These are phyloP conservation scores for Carex pumila DNA, from an alignment of 176 grass and related monocot genomes.

Conservation along the genomic window DNA sequence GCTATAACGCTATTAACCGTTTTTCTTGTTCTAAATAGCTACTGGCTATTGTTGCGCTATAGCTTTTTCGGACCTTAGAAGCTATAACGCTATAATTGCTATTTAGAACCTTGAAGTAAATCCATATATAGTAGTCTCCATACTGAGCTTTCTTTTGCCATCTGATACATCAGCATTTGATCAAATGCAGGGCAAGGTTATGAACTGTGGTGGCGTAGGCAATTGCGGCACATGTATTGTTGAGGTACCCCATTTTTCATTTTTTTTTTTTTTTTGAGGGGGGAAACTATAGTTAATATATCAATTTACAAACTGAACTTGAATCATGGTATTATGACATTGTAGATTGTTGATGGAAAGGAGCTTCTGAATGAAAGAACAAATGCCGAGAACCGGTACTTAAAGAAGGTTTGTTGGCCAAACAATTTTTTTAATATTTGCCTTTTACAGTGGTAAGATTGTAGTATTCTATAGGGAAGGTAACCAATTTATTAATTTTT, in stretches of 20 bases:
- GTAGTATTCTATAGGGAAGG: background rate
- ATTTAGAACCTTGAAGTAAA: background rate
- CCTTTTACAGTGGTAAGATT: background rate
- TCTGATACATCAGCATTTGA: background rate
- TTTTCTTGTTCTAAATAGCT: too few species aligned
- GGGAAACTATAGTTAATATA: background rate
- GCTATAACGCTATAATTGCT: too few species aligned
- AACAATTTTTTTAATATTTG: background rate
- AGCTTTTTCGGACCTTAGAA: too few species aligned
- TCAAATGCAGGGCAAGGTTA: slow-evolving; percentile 62
- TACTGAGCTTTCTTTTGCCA: background rate
- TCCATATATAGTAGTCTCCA: background rate
- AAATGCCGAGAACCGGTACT: slow-evolving; percentile 50
- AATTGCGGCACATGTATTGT: slow-evolving; percentile 95
- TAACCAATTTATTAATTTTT: background rate
- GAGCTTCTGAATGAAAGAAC: slow-evolving; percentile 76
- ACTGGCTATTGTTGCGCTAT: too few species aligned
- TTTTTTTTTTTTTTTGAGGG: background rate
- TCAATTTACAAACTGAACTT: background rate
- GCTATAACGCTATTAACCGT: too few species aligned
- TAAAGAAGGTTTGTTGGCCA: slow-evolving; percentile 52
- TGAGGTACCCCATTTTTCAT: slow-evolving; percentile 39
- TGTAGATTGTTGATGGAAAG: slow-evolving; percentile 65
- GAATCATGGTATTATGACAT: background rate
- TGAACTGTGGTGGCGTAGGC: slow-evolving; percentile 91